Percentiles rank a stretch among this genome's conserved stretches.
These are phyloP conservation scores for Vitellaria paradoxa DNA, from an alignment of 179 eudicot species.

Conservation along the genomic window DNA sequence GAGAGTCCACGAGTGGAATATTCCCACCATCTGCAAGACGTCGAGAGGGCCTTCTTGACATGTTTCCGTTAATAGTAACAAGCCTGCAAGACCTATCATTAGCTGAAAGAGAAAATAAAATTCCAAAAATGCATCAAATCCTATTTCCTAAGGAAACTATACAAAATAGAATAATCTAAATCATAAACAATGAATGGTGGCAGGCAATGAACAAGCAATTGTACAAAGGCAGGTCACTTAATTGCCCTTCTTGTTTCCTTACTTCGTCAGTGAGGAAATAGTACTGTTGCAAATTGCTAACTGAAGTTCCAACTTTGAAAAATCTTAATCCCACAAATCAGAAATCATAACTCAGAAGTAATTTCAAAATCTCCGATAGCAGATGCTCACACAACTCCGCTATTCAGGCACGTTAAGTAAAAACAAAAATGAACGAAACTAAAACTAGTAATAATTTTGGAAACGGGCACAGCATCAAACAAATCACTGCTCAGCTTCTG, in stretches of 20 bases:
- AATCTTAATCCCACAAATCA: neutral
- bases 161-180: slow-evolving; percentile 11
- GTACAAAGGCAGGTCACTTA: neutral
- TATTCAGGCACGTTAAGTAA: neutral
- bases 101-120: neutral
- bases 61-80: slow-evolving; percentile 17
- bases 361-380: neutral
- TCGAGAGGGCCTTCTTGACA: slow-evolving; percentile 90
- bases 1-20: slow-evolving; percentile 66
- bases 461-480: too few species aligned
- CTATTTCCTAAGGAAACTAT: slow-evolving; percentile 3
- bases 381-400: neutral
- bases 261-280: neutral
- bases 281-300: neutral
- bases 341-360: neutral
- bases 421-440: neutral
- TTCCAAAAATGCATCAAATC: neutral
- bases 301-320: neutral
- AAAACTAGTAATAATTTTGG: neutral
- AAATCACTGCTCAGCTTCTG: too few species aligned
- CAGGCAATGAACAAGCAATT: neutral
- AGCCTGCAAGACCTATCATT: slow-evolving; percentile 1
- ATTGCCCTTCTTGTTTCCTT: neutral
- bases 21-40: slow-evolving; percentile 67
- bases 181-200: neutral